These are phyloP conservation scores for Xylaria sp. DNA, from an alignment of 2,329 filamentous ascomycete species.

Conservation along the genomic window DNA sequence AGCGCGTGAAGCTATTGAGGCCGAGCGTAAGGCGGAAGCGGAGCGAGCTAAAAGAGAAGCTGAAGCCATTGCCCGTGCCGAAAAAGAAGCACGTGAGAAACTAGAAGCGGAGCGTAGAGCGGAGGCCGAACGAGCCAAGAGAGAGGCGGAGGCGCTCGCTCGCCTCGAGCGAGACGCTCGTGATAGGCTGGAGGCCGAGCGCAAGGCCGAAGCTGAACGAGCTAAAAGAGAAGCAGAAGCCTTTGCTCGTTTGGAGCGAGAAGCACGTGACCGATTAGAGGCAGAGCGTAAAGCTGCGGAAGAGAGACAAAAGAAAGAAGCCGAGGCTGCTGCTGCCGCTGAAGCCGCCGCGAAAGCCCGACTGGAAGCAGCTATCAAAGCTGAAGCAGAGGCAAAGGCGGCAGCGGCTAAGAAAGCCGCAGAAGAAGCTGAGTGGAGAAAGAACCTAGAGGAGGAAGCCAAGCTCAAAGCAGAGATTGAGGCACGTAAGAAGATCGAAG, in stretches of 20 bases:
- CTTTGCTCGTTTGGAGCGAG: constrained; percentile 50
- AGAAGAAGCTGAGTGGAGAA: constrained; percentile 46
- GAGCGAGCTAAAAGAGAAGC: constrained; percentile 47
- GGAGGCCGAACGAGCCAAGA: constrained; percentile 53
- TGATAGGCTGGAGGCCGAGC: constrained; percentile 46
- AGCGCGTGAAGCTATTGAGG: constrained; percentile 55
- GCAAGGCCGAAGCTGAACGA: constrained; percentile 55
- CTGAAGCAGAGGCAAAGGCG: constrained; percentile 42
- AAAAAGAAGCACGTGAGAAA: constrained; percentile 52
- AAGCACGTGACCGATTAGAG: constrained; percentile 52
- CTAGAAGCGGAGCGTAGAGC: constrained; percentile 49
- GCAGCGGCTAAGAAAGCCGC: constrained; percentile 45
- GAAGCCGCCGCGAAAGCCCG: constrained; percentile 59
- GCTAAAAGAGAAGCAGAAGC: constrained; percentile 43
- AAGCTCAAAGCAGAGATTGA: constrained; percentile 56
- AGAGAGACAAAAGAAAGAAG: constrained; percentile 56
- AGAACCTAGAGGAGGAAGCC: constrained; percentile 47
- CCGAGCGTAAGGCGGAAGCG: constrained; percentile 54
- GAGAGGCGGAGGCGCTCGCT: constrained; percentile 46
- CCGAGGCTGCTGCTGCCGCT: constrained; percentile 59
- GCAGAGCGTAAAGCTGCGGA: constrained; percentile 56
- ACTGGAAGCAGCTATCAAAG: constrained; percentile 56
- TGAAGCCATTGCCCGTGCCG: constrained; percentile 49
- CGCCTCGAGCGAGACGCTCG: constrained; percentile 52
- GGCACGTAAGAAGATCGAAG: constrained; percentile 53